A percentile compares a stretch with the other conserved stretches of the same genome.
Evolutionary conservation across 1,284 basidiomycete species (phyloP).

Genomic region (Tilletia setariae): DNA sequence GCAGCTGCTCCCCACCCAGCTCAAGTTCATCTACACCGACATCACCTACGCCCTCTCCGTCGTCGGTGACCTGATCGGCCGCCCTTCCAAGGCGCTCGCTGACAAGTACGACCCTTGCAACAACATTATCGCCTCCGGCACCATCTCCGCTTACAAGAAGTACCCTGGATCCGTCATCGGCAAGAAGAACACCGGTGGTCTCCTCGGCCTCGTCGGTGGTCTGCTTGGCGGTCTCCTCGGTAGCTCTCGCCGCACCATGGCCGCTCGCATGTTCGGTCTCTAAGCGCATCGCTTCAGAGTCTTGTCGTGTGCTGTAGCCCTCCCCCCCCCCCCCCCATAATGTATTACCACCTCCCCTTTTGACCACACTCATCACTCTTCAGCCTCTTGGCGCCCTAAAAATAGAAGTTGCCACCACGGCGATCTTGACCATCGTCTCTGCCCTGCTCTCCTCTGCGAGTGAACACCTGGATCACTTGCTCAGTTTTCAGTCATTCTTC

Average conservation of each 20-base stretch:
- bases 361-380: too few relatives aligned
- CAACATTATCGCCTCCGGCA: slow-evolving; percentile 24
- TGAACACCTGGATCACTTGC: too few relatives aligned
- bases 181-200: slow-evolving; percentile 21
- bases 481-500: too few relatives aligned
- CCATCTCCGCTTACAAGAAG: slow-evolving; percentile 24
- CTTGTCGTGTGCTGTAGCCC: neutral
- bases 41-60: slow-evolving; percentile 29
- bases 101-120: slow-evolving; percentile 32
- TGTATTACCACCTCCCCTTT: too few relatives aligned
- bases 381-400: too few relatives aligned
- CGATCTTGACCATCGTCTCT: too few relatives aligned
- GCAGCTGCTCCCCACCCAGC: slow-evolving; percentile 29
- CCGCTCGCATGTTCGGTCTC: neutral
- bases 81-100: slow-evolving; percentile 27
- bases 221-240: slow-evolving; percentile 17
- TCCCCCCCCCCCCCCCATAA: too few relatives aligned
- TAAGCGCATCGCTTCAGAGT: neutral
- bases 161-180: slow-evolving; percentile 33
- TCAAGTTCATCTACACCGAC: slow-evolving; percentile 34
- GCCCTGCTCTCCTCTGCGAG: too few relatives aligned
- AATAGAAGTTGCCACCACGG: too few relatives aligned
- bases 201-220: slow-evolving; percentile 20
- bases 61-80: slow-evolving; percentile 23
- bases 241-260: slow-evolving; percentile 12